Evolutionary conservation across 1,284 basidiomycete species (phyloP), one percentile per base, ranked within the genome.

Genomic region (Trichosporon asahii): DNA sequence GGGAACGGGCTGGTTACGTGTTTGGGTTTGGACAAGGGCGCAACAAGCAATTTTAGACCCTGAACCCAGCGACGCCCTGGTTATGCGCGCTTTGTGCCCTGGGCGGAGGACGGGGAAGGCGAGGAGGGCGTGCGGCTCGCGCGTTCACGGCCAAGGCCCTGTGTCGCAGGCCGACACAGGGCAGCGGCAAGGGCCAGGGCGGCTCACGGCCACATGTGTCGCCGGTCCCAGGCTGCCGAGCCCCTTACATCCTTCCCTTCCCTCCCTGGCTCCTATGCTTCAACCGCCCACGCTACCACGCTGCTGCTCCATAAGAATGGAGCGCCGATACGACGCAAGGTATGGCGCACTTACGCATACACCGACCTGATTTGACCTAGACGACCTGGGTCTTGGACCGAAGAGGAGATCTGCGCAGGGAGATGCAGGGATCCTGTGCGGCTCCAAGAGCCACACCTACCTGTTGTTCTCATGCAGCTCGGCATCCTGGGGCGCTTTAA

Each of bases 11-110:
- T 53, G 49, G 49, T 53, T 53, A 53, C 49, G 49, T 53, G 49
- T 53, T 53, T 53, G 49, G 49, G 21, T 53, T 53, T 53, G 49
- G 49, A 11, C n/a, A 53, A 53, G 49, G 49, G 49, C 49, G 49
- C 23, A 53, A 53, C 49, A 53, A 53, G 49, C 49, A 53, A 53
- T 53, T 25, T 25, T 25, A 21, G 49, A 53, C 49, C 49, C 49
- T 53, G 49, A 11, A 9, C 14, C 14, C 14, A 3, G 14, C 35
- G 11, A 33, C 11, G 23, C 49, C 49, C 49, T 53, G 49, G 8
- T 0, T 11, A 6, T 33, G 31, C 11, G 31, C 31, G 7, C 11
- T 8, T 6, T 33, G 21, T 21, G 49, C 49, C 49, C 49, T 53
- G 49, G 49, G 23, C 49, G 49, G 49, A 53, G 25, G 49, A 53